Base-by-base conservation (phyloP, 1,139 yeast species). In the Suhomyces terraborum region DNA sequence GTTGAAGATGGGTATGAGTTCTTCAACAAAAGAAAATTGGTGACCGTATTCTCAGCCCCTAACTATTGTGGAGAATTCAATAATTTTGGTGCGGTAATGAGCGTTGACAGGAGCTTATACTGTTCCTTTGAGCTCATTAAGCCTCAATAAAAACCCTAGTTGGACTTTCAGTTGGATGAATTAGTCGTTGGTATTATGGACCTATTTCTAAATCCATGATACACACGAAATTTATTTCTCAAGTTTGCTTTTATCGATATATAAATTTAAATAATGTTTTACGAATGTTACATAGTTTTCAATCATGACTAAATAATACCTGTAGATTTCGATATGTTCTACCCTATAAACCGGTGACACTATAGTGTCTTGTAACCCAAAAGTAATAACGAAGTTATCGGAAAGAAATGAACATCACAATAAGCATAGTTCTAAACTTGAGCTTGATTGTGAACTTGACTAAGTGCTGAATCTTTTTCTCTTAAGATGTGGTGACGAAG, bases 1-100 rank as follows among this genome's bases (percentile, higher is more conserved):
- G 96, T 88, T 33, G 95, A 88, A 63, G 95, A 88, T 59, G 96
- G 96, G 4, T 88, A 88, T 59, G 96, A 88, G 59, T 88, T 88
- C 57, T 88, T 86, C 62, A 83, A 84, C 45, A 80, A 78, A 56
- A 74, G 89, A 51, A 82, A 80, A 56, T 72, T 88, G 49, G 95
- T 88, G 3, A 88, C 96, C 0, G 81, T 88, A 1, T 88, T 88
- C 55, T 80, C 86, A 51, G 96, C 96, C 2, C 96, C 96, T 4
- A 88, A 88, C 58, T 88, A 88, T 59, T 88, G 96, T 67, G 95
- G 96, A 9, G 95, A 88, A 59, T 88, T 88, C 57, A 84, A 86
- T 55, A 88, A 88, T 60, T 86, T 88, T 82, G 96, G 95, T 28
- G 95, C 96, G 1, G 88, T 88, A 22, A 84, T 88, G 91, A 80